Conservation (phyloP, 2,329 filamentous ascomycete species). For the Fusarium citri region DNA sequence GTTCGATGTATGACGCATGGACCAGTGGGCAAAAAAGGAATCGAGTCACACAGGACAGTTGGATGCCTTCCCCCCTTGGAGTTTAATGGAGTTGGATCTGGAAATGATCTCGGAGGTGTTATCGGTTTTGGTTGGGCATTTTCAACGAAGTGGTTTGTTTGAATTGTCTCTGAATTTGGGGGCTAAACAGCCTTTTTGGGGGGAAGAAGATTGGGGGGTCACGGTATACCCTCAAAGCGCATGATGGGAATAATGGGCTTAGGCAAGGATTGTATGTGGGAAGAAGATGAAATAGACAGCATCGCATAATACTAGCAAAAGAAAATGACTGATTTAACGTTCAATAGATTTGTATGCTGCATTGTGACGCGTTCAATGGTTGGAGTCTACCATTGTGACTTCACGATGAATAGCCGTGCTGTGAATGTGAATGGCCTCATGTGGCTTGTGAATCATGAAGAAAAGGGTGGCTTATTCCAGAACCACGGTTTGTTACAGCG, state of each 20-base stretch:
- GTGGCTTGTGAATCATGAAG: conserved; percentile 13
- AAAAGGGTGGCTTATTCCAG: conserved; percentile 13
- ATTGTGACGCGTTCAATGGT: background rate
- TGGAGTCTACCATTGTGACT: background rate
- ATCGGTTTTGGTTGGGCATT: conserved; percentile 33
- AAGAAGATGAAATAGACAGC: conserved; percentile 13
- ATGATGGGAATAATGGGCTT: conserved; percentile 22
- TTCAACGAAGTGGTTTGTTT: conserved; percentile 30
- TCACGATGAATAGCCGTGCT: background rate
- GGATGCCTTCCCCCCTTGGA: conserved; percentile 24
- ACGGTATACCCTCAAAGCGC: background rate
- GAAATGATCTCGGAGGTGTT: conserved; percentile 40
- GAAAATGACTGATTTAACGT: conserved; percentile 12
- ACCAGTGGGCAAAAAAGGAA: conserved; percentile 6
- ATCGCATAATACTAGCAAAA: conserved; percentile 25
- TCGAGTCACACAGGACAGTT: conserved; percentile 23
- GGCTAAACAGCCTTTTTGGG: background rate
- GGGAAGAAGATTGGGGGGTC: background rate
- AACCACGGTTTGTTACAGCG: conserved; percentile 1
- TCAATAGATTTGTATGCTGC: background rate
- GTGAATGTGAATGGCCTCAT: conserved; percentile 2
- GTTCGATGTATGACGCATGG: conserved; percentile 31
- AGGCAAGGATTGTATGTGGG: conserved; percentile 6
- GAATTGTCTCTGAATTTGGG: conserved; percentile 39
- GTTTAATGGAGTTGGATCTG: conserved; percentile 30